Conservation (phyloP, 2,329 filamentous ascomycete genomes). For the Sporothrix brasiliensis region DNA sequence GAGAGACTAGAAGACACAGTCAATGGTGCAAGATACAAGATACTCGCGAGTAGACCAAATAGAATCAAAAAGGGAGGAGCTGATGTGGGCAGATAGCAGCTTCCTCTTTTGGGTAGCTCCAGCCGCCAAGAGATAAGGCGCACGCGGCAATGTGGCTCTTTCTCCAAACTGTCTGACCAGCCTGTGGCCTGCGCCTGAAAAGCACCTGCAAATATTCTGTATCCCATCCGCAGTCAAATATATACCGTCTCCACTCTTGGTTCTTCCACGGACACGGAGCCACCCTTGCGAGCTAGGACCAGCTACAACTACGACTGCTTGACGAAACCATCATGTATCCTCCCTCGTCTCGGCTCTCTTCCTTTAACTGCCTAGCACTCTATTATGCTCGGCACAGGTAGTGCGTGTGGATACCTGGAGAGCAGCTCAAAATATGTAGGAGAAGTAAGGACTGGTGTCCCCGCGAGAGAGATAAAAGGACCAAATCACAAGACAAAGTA, state of each 20-base stretch:
- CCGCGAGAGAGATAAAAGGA: not conserved
- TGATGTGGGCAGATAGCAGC: slow-evolving; percentile 8
- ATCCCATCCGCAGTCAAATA: not conserved
- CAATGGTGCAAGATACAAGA: not conserved
- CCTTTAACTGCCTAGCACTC: not conserved
- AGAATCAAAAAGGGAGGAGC: not conserved
- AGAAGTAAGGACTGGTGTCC: not conserved
- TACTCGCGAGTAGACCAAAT: not conserved
- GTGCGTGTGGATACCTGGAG: not conserved
- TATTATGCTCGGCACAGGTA: not conserved
- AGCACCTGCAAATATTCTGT: not conserved
- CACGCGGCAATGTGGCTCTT: slow-evolving; percentile 7
- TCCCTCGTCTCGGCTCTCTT: not conserved
- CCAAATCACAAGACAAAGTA: not conserved
- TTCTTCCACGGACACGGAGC: slow-evolving; percentile 1
- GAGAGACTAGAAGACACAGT: not conserved
- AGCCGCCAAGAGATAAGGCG: slow-evolving; percentile 9
- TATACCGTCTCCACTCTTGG: slow-evolving; percentile 1
- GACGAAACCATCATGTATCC: not conserved
- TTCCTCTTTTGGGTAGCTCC: slow-evolving; percentile 23
- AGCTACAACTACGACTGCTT: too few species aligned
- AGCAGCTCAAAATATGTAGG: not conserved
- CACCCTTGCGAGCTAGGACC: not conserved
- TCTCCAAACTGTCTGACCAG: not conserved
- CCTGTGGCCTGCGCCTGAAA: not conserved